These are phyloP conservation scores for Lycium barbarum DNA, from an alignment of 257 asterid genomes.

Conservation along the genomic window DNA sequence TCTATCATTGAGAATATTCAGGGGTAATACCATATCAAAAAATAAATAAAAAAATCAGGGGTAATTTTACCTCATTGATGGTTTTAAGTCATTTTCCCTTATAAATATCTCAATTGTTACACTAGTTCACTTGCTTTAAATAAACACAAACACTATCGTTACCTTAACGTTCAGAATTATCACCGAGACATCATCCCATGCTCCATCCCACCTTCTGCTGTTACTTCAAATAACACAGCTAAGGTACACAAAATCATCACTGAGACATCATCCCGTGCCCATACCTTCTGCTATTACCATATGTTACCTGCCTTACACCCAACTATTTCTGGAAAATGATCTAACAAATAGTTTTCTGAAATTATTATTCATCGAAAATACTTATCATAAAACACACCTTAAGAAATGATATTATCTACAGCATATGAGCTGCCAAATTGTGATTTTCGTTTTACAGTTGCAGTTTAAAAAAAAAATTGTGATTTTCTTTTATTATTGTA, in stretches of 20 bases:
- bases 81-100: background rate
- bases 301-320: background rate
- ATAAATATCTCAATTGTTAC: background rate
- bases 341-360: constrained; percentile 3
- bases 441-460: background rate
- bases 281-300: constrained; percentile 21
- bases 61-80: background rate
- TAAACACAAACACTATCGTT: background rate
- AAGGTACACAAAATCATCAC: background rate
- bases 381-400: background rate
- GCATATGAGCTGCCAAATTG: background rate
- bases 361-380: background rate
- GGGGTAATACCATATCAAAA: background rate
- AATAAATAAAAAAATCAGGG: background rate
- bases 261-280: background rate
- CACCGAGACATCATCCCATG: background rate
- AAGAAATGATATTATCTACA: background rate
- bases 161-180: background rate
- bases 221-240: background rate
- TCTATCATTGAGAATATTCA: background rate
- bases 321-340: background rate
- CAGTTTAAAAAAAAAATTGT: background rate
- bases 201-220: background rate
- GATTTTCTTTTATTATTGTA: background rate
- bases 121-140: background rate